These are phyloP conservation scores for Phytophthora pisi DNA, from an alignment of 352 stramenopile species.

Conservation along the genomic window DNA sequence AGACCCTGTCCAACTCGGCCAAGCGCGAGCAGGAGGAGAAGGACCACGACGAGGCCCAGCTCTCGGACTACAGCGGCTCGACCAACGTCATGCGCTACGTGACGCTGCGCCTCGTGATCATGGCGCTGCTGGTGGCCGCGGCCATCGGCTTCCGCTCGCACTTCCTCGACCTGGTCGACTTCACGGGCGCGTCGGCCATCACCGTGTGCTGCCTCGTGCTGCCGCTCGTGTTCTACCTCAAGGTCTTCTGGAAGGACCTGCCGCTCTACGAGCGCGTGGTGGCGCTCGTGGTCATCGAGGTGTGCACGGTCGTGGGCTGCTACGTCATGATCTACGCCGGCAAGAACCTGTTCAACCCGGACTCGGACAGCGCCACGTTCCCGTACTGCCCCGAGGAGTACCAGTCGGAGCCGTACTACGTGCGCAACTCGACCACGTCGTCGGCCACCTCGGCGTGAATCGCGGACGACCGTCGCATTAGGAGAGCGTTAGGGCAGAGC, in stretches of 20 bases:
- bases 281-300: constrained; percentile 38
- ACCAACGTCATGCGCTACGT: constrained; percentile 40
- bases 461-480: constrained; percentile 24
- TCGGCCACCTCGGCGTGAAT: constrained; percentile 24
- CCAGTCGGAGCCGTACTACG: constrained; percentile 31
- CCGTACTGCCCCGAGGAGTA: constrained; percentile 28
- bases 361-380: constrained; percentile 28
- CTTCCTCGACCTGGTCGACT: constrained; percentile 55
- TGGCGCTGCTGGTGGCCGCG: constrained; percentile 41
- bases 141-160: constrained; percentile 46
- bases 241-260: constrained; percentile 46
- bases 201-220: constrained; percentile 53
- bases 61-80: constrained; percentile 37
- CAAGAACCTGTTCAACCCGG: constrained; percentile 37
- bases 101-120: constrained; percentile 41
- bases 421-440: constrained; percentile 19
- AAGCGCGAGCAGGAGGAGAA: constrained; percentile 34
- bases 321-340: constrained; percentile 44
- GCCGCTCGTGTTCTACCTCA: constrained; percentile 57
- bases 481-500: constrained; percentile 32
- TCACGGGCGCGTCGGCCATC: constrained; percentile 51
- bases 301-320: constrained; percentile 41
- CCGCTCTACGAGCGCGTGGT: constrained; percentile 47
- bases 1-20: constrained; percentile 30
- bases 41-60: constrained; percentile 36